Evolutionary conservation across 441 rosid species (phyloP), one percentile per base, ranked within the genome.

Genomic region (Manihot esculenta): DNA sequence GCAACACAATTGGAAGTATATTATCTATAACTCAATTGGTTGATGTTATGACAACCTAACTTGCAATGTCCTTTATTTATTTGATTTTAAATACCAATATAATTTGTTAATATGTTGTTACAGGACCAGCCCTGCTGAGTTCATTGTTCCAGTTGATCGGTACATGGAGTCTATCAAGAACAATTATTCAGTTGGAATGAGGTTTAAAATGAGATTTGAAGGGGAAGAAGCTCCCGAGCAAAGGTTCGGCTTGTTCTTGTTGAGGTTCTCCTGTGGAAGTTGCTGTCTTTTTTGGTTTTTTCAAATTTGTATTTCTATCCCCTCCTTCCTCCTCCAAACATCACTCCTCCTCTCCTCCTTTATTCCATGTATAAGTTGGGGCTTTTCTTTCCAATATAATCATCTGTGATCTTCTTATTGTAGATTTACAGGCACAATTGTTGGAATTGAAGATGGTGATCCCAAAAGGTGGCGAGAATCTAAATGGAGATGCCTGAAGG

Each of bases 161-260:
- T 95, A 88, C 70, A 84, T 85, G 89, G 94, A 91, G 72, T 89
- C 95, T 54, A 81, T 82, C 38, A 89, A 93, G 78, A 85, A 78
- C 65, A 89, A 87, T 72, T 91, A 89, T 77, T 79, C 97, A 1
- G 93, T 95, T 38, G 99, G 99, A 60, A 88, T 93, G 99, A 85
- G 99, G 79, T 95, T 92, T 70, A 95, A 93, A 80, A 95, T 95
- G 99, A 89, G 90, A 70, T 95, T 95, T 74, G 99, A 95, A 86
- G 99, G 99, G 3, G 99, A 95, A 83, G 99, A 95, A 83, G 92
- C 99, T 76, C 99, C 99, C 0, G 99, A 95, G 66, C 99, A 88
- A 83, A 91, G 98, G 99, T 93, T 73, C 42, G 77, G 27, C 41
- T 54, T 54, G 20, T 47, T 30, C 56, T 54, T 62, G 21, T 59